Conservation (phyloP, 2,329 filamentous ascomycete genomes). For the Nannizzia gypsea region DNA sequence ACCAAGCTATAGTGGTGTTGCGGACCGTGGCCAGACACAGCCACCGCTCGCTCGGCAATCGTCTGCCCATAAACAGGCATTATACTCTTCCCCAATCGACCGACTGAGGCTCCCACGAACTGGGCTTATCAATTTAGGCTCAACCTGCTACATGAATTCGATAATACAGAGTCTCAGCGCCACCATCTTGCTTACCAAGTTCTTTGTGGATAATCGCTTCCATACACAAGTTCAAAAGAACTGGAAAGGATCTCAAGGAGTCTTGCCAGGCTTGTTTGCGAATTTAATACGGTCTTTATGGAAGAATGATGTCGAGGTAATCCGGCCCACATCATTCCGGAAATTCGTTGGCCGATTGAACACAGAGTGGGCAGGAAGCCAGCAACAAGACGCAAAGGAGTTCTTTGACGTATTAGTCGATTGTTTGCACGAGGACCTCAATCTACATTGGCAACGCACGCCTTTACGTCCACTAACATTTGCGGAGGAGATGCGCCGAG, state of each 20-base stretch:
- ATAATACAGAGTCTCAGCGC: conserved; percentile 71
- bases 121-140: conserved; percentile 67
- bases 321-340: conserved; percentile 50
- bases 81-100: conserved; percentile 35
- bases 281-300: conserved; percentile 51
- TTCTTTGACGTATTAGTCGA: conserved; percentile 75
- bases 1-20: conserved; percentile 70
- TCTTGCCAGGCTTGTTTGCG: conserved; percentile 50
- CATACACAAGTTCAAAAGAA: conserved; percentile 47
- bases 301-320: conserved; percentile 45
- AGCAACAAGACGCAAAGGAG: conserved; percentile 86
- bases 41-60: conserved; percentile 34
- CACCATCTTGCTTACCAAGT: conserved; percentile 50
- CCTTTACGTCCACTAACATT: conserved; percentile 48
- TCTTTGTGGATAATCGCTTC: conserved; percentile 54
- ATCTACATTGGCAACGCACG: conserved; percentile 50
- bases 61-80: conserved; percentile 33
- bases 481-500: conserved; percentile 49
- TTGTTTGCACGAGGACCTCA: conserved; percentile 76
- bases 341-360: conserved; percentile 55
- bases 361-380: conserved; percentile 56
- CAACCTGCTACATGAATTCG: conserved; percentile 89
- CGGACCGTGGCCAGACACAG: conserved; percentile 44
- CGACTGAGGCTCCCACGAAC: conserved; percentile 48
- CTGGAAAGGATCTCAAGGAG: conserved; percentile 55